Evolutionary conservation across 306 rosid genomes (phyloP).

Genomic region (Sicyos edulis): DNA sequence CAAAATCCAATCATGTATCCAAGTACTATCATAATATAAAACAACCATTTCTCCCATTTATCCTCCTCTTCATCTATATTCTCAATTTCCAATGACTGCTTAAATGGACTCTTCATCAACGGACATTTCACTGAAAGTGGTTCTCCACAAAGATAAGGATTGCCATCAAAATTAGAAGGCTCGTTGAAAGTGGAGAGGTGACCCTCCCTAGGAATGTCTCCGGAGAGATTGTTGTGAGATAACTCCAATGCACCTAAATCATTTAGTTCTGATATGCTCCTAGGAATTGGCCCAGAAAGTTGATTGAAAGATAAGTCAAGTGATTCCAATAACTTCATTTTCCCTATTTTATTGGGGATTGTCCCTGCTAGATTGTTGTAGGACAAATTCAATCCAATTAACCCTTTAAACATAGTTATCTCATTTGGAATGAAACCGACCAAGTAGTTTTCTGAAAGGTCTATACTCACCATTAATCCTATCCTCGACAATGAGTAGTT

Average conservation of each 20-base stretch:
- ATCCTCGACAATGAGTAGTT: too few species aligned
- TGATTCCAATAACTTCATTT: too few species aligned
- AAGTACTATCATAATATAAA: background rate
- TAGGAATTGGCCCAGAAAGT: background rate
- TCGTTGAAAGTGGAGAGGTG: background rate
- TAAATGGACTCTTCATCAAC: background rate
- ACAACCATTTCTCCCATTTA: constrained; percentile 4
- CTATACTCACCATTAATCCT: too few species aligned
- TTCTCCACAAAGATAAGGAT: background rate
- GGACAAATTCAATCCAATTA: too few species aligned
- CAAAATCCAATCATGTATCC: background rate
- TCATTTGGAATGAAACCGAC: too few species aligned
- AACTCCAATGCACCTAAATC: background rate
- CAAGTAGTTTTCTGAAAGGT: too few species aligned
- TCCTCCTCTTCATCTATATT: background rate
- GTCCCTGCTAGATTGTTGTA: too few species aligned
- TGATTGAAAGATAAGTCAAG: too few species aligned
- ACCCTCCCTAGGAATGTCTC: background rate
- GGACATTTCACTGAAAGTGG: background rate
- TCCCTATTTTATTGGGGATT: too few species aligned
- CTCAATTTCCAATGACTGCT: background rate
- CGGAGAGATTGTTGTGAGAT: background rate
- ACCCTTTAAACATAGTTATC: too few species aligned
- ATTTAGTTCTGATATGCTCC: background rate
- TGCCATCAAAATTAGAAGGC: background rate